Evolutionary conservation across 768 basidiomycete species (phyloP).

Genomic region (Termitomyces sp.): DNA sequence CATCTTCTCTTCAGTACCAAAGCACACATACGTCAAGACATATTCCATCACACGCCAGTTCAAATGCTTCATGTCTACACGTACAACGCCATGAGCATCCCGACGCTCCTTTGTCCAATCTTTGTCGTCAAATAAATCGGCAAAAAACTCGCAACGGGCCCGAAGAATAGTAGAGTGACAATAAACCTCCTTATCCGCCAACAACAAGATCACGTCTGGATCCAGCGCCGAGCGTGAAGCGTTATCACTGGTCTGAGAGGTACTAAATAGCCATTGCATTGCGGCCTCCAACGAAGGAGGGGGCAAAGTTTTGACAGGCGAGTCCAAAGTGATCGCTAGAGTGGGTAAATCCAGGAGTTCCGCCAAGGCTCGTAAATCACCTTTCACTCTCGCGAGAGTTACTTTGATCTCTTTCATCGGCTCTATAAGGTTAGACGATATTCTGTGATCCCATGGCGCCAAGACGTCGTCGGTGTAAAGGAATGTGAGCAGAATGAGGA

Average conservation of each 20-base stretch:
- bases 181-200: constrained; percentile 60
- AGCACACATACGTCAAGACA: constrained; percentile 74
- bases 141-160: constrained; percentile 79
- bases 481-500: constrained; percentile 75
- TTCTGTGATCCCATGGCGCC: constrained; percentile 79
- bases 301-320: constrained; percentile 52
- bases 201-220: constrained; percentile 66
- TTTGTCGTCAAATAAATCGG: constrained; percentile 72
- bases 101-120: constrained; percentile 75
- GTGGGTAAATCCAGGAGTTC: constrained; percentile 50
- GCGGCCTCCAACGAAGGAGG: constrained; percentile 42
- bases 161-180: constrained; percentile 76
- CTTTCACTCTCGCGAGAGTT: constrained; percentile 44
- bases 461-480: constrained; percentile 85
- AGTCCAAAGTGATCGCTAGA: constrained; percentile 50
- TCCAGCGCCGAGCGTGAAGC: constrained; percentile 23
- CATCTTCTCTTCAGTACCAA: constrained; percentile 59
- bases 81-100: constrained; percentile 43
- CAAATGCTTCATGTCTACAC: constrained; percentile 69
- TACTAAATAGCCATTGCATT: constrained; percentile 43
- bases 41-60: constrained; percentile 68
- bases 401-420: constrained; percentile 34
- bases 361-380: constrained; percentile 58
- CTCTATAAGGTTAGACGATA: constrained; percentile 37
- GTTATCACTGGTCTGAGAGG: constrained; percentile 18